Conservation (phyloP, 768 basidiomycete species). For the Exsudoporus frostii region DNA sequence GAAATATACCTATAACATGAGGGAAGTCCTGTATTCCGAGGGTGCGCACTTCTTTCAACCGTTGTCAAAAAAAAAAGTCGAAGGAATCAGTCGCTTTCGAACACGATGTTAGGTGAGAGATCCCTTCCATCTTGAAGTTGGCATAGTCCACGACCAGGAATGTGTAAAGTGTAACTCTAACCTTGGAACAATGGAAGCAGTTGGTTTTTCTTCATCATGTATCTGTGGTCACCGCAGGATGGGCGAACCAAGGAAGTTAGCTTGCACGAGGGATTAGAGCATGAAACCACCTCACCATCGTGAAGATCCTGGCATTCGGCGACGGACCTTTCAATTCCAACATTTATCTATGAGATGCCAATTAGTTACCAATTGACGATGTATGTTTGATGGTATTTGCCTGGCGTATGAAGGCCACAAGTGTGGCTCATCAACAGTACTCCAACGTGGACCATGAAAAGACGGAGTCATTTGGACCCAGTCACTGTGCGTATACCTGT, state of each 20-base stretch:
- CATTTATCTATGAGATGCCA: background rate
- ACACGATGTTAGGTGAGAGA: background rate
- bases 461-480: background rate
- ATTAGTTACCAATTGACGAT: background rate
- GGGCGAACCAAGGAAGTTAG: background rate
- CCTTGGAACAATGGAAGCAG: background rate
- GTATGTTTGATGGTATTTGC: background rate
- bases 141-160: background rate
- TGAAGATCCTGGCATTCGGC: background rate
- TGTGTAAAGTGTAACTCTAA: background rate
- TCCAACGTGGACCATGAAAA: background rate
- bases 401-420: background rate
- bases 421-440: background rate
- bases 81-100: background rate
- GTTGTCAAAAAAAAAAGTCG: background rate
- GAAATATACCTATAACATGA: background rate
- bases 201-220: background rate
- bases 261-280: background rate
- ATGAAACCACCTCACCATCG: background rate
- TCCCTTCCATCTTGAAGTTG: background rate
- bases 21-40: background rate
- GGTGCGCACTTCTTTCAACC: background rate
- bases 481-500: background rate
- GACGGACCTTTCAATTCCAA: background rate
- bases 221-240: background rate